A percentile compares a stretch with the other conserved stretches of the same genome.
Conservation (phyloP, 2,329 filamentous ascomycete genomes). For the Ophiobolus disseminans region DNA sequence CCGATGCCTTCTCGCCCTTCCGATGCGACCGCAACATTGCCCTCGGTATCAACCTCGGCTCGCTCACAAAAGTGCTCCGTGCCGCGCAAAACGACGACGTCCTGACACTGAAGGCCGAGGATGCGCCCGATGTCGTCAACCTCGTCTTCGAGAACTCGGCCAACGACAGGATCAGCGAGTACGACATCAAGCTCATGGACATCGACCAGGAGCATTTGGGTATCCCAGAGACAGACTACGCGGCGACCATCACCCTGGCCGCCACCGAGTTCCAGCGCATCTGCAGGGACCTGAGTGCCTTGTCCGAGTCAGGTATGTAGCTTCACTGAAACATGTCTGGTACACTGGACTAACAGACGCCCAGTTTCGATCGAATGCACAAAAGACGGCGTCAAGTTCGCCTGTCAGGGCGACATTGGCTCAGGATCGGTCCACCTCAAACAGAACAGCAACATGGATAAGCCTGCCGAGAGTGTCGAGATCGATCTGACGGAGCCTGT, state of each 20-base stretch:
- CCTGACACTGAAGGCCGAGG: conserved; percentile 95
- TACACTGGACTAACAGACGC: conserved; percentile 26
- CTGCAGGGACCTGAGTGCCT: conserved; percentile 85
- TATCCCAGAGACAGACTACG: conserved; percentile 98
- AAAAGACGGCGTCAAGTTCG: conserved; percentile 97
- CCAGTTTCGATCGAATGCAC: conserved; percentile 91
- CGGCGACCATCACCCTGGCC: conserved; percentile 88
- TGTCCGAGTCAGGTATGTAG: conserved; percentile 89
- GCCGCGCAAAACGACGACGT: conserved; percentile 94
- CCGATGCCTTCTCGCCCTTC: conserved; percentile 92
- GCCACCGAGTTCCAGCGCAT: conserved; percentile 91
- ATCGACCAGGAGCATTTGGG: conserved; percentile 99
- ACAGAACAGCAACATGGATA: conserved; percentile 86
- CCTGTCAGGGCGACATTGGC: conserved; percentile 91
- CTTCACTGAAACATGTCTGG: neutral
- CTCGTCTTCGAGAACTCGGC: conserved; percentile 90
- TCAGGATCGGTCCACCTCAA: conserved; percentile 92
- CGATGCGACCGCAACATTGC: conserved; percentile 99
- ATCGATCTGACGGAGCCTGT: conserved; percentile 94
- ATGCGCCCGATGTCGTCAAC: conserved; percentile 94
- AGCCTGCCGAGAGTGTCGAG: conserved; percentile 82
- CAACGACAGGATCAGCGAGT: conserved; percentile 93
- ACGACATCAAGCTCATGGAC: conserved; percentile 99
- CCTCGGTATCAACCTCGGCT: conserved; percentile 94
- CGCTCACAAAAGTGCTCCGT: conserved; percentile 95